phyloP scores from a whole-genome alignment of 1,139 yeast species.

The Meyerozyma elateridarum region DNA sequence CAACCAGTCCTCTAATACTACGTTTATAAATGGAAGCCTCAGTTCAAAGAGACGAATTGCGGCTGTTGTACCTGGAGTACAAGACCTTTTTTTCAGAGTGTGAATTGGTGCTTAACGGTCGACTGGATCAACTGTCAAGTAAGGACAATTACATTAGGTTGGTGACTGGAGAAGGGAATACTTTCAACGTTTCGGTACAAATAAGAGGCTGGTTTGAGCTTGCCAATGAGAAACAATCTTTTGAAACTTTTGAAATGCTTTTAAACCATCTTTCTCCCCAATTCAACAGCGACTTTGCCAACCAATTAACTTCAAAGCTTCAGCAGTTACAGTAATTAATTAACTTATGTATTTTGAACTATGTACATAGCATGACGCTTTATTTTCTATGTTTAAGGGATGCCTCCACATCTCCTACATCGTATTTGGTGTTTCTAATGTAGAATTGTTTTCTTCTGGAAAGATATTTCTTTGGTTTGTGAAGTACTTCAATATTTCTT shows the following conservation, averaged over 20 bases:
- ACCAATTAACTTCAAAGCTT: constrained; percentile 6
- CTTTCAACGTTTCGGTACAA: constrained; percentile 24
- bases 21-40: constrained; percentile 11
- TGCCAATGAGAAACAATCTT: constrained; percentile 6
- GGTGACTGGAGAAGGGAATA: constrained; percentile 18
- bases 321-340: not conserved
- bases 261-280: constrained; percentile 8
- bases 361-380: constrained; percentile 12
- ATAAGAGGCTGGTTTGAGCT: constrained; percentile 31
- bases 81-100: constrained; percentile 21
- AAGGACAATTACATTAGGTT: constrained; percentile 14
- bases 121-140: not conserved
- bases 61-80: constrained; percentile 24
- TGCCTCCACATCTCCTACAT: constrained; percentile 71
- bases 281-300: constrained; percentile 8
- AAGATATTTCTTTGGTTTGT: constrained; percentile 68
- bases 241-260: constrained; percentile 22
- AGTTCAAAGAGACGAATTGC: constrained; percentile 21
- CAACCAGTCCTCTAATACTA: constrained; percentile 7
- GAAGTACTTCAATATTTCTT: constrained; percentile 66
- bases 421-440: constrained; percentile 77
- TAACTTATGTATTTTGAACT: constrained; percentile 6
- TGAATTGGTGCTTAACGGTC: constrained; percentile 11
- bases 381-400: constrained; percentile 28
- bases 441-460: constrained; percentile 79